Evolutionary conservation across 2,329 filamentous ascomycete species (phyloP).

Genomic region (Ceratocystis cubensis): DNA sequence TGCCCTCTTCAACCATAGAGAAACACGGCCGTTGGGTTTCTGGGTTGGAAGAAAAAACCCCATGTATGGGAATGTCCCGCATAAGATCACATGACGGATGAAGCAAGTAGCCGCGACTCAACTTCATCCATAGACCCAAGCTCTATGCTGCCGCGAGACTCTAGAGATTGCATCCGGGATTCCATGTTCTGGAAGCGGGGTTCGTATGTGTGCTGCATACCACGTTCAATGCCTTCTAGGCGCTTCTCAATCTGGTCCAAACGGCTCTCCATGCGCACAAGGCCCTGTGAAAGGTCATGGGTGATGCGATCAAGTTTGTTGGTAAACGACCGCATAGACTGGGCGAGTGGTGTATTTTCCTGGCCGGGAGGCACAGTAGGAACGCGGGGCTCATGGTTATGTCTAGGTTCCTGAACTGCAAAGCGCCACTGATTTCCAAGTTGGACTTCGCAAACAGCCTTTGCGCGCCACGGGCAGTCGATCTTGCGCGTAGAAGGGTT

Average conservation of each 20-base stretch:
- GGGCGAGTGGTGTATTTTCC: conserved; percentile 45
- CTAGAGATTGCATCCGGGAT: conserved; percentile 32
- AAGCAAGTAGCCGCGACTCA: conserved; percentile 33
- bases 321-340: conserved; percentile 44
- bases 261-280: conserved; percentile 39
- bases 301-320: conserved; percentile 48
- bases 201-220: conserved; percentile 31
- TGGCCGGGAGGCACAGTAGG: conserved; percentile 42
- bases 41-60: not conserved
- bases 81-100: conserved; percentile 15
- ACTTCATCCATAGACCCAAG: conserved; percentile 35
- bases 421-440: conserved; percentile 53
- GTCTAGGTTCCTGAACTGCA: conserved; percentile 45
- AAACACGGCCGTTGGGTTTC: not conserved
- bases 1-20: not conserved
- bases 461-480: conserved; percentile 50
- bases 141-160: conserved; percentile 25
- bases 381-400: conserved; percentile 49
- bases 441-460: conserved; percentile 51
- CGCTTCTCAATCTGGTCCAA: conserved; percentile 43
- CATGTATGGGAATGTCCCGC: not conserved
- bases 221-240: conserved; percentile 41
- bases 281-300: conserved; percentile 43
- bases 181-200: conserved; percentile 36
- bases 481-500: conserved; percentile 52